Conservation (phyloP, 176 grass and related monocot genomes). For the Aegilops longissima region DNA sequence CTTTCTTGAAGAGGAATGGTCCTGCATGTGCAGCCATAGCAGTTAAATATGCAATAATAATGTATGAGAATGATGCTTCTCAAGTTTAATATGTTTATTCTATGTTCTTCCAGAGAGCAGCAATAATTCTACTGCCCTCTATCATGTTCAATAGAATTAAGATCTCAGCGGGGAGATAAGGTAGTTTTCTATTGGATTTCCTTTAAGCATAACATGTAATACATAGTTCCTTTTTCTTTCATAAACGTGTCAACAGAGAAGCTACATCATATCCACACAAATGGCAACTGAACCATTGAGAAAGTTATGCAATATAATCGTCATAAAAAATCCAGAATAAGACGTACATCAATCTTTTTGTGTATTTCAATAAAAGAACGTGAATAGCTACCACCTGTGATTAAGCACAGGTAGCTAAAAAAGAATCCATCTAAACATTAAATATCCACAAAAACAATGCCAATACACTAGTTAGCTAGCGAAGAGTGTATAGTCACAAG, state of each 20-base stretch:
- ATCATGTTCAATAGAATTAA: neutral
- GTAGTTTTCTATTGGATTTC: neutral
- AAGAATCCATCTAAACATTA: slow-evolving; percentile 1
- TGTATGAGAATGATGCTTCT: neutral
- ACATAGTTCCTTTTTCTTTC: neutral
- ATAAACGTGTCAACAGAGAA: neutral
- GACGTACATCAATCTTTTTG: neutral
- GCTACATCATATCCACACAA: neutral
- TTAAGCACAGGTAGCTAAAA: neutral
- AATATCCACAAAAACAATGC: neutral
- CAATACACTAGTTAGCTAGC: neutral
- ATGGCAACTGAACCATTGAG: neutral
- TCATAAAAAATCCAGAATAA: slow-evolving; percentile 8
- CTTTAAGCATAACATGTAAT: neutral
- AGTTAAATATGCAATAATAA: neutral
- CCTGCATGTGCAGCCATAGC: slow-evolving; percentile 51
- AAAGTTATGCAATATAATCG: slow-evolving; percentile 1
- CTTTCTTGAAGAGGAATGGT: slow-evolving; percentile 83
- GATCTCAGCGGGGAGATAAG: neutral
- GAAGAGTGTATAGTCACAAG: slow-evolving; percentile 11
- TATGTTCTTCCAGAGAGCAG: neutral
- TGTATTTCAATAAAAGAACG: neutral
- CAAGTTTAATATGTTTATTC: neutral
- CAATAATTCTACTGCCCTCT: neutral
- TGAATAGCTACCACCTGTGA: neutral